These are phyloP conservation scores for Nasturtium officinale DNA, from an alignment of 345 rosid genomes.

Conservation along the genomic window DNA sequence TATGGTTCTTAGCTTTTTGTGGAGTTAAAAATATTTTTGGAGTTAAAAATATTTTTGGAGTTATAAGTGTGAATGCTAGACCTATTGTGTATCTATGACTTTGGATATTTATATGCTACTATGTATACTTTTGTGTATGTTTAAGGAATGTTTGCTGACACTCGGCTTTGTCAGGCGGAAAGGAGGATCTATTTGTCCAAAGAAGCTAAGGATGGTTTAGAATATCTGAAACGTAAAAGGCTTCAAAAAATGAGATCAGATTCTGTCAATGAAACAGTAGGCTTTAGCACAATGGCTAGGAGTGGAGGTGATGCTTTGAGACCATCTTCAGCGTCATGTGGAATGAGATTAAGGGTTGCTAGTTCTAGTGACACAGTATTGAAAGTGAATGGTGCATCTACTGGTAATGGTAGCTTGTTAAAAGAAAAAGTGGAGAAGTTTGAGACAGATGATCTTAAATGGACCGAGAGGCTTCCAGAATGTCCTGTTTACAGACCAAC, in stretches of 20 bases:
- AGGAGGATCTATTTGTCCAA: conserved; percentile 76
- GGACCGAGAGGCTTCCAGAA: conserved; percentile 87
- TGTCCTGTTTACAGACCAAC: conserved; percentile 96
- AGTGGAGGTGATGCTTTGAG: conserved; percentile 89
- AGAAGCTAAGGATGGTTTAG: conserved; percentile 73
- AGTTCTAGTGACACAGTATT: conserved; percentile 47
- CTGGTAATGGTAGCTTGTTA: conserved; percentile 52
- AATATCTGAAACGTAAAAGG: conserved; percentile 81
- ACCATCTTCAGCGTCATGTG: conserved; percentile 67
- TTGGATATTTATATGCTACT: conserved; percentile 16
- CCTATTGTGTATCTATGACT: conserved; percentile 31
- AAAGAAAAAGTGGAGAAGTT: conserved; percentile 77
- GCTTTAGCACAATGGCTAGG: conserved; percentile 60
- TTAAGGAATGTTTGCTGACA: conserved; percentile 23
- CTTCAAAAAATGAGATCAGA: conserved; percentile 72
- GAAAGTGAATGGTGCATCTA: conserved; percentile 44
- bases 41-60: conserved; percentile 19
- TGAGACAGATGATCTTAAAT: conserved; percentile 71
- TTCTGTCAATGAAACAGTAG: conserved; percentile 45
- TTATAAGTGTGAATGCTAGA: conserved; percentile 39
- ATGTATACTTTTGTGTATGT: conserved; percentile 1
- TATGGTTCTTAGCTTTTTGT: conserved; percentile 23
- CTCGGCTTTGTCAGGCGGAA: conserved; percentile 70
- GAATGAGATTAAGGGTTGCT: conserved; percentile 66
- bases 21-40: conserved; percentile 27